Conservation (phyloP, 331 rosid species). For the Prunus yedoensis region DNA sequence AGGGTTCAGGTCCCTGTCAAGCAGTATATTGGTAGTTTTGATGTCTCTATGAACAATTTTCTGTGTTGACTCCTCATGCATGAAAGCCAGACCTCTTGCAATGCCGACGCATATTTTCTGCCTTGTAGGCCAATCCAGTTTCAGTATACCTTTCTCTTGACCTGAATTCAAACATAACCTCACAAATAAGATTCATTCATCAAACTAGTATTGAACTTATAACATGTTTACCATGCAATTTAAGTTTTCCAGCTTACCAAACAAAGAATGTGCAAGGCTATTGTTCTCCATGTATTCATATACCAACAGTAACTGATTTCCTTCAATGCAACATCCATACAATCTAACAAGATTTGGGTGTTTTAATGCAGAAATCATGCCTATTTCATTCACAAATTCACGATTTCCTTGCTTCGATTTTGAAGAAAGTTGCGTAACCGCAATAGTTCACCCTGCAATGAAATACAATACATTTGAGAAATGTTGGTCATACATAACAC, state of each 20-base stretch:
- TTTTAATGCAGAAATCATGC: constrained; percentile 18
- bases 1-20: constrained; percentile 15
- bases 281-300: constrained; percentile 28
- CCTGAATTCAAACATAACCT: not conserved
- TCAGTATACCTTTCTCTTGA: not conserved
- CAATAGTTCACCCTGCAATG: constrained; percentile 25
- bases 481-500: not conserved
- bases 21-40: constrained; percentile 15
- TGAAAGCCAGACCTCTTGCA: constrained; percentile 20
- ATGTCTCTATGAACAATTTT: constrained; percentile 32
- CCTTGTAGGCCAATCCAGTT: constrained; percentile 29
- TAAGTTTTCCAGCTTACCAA: constrained; percentile 6
- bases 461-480: not conserved
- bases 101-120: constrained; percentile 24
- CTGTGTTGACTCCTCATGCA: constrained; percentile 18
- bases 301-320: constrained; percentile 16
- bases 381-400: constrained; percentile 25
- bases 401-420: constrained; percentile 25
- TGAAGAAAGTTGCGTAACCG: constrained; percentile 27
- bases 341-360: constrained; percentile 28
- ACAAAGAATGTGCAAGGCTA: constrained; percentile 10
- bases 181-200: not conserved
- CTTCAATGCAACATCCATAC: constrained; percentile 23
- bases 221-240: not conserved
- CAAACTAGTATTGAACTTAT: not conserved